Base-by-base conservation (phyloP, 768 basidiomycete species). In the Amanita phalloides region DNA sequence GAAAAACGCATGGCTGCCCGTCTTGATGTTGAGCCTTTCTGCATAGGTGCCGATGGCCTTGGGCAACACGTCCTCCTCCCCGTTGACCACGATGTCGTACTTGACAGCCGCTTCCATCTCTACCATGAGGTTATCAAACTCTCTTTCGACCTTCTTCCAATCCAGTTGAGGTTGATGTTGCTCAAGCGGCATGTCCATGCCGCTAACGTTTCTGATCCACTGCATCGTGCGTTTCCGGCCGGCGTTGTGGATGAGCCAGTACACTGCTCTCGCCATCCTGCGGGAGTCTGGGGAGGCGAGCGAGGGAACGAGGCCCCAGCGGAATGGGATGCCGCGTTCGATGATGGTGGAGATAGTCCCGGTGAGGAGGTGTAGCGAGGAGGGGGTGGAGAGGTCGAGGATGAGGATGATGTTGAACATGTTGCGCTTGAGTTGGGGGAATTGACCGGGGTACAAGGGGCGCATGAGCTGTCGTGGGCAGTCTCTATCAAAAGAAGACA, bases 241-340 rank as follows among this genome's bases (percentile, higher is more conserved):
- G 55, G 79, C 77, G 17, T 67, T 76, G 8, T 77, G 70, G 35
- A 85, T 68, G 5, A 89, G 61, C 59, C 88, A 80, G 55, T 81
- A 84, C 50, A 89, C 74, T 0, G 93, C 59, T 51, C 76, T 74
- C 0, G 90, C 88, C 77, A 93, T 85, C 55, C 79, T 77, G 21
- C 68, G 64, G 49, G 80, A 85, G 84, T 75, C 68, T 56, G 71
- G 68, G 43, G 73, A 68, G 3, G 68, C 79, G 2, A 81, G 63
- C 32, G 81, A 66, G 1, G 91, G 93, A 1, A 94, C 90, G 44
- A 97, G 62, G 10, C 95, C 95, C 64, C 93, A 92, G 14, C 90
- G 73, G 56, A 92, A 76, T 0, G 93, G 90, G 41, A 90, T 71
- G 13, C 74, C 76, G 32, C 90, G 74, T 26, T 77, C 68, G 48